These are phyloP conservation scores for Didymella sp. DNA, from an alignment of 2,329 filamentous ascomycete species.

Conservation along the genomic window DNA sequence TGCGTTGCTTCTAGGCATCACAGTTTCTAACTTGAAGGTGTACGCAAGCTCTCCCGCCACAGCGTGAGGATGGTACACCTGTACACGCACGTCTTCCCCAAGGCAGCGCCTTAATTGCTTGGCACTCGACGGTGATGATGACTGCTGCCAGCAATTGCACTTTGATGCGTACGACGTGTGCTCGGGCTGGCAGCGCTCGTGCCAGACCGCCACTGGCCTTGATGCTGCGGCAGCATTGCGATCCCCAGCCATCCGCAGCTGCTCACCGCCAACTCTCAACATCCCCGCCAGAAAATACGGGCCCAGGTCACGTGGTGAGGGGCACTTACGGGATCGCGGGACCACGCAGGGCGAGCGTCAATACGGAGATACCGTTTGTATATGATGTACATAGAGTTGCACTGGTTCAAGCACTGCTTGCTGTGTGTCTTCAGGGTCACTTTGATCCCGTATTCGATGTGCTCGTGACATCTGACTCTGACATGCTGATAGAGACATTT, in stretches of 20 bases:
- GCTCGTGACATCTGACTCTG: background rate
- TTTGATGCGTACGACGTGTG: conserved; percentile 33
- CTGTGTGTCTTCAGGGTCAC: background rate
- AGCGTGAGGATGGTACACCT: conserved; percentile 29
- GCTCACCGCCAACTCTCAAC: conserved; percentile 47
- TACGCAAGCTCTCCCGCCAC: conserved; percentile 50
- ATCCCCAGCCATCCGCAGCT: conserved; percentile 43
- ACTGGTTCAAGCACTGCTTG: background rate
- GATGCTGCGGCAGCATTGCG: conserved; percentile 22
- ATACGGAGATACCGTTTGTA: conserved; percentile 1
- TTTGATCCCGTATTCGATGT: too few species aligned
- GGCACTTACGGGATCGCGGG: conserved; percentile 27
- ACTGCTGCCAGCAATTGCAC: conserved; percentile 13
- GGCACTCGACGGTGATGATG: conserved; percentile 19
- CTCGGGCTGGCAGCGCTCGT: conserved; percentile 27
- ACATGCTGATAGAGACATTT: conserved; percentile 18
- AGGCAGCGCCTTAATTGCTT: conserved; percentile 43
- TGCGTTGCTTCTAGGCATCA: conserved; percentile 23
- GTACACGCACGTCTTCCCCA: conserved; percentile 24
- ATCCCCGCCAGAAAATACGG: conserved; percentile 23
- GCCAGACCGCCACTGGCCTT: conserved; percentile 27
- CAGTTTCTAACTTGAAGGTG: conserved; percentile 19
- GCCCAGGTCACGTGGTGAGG: conserved; percentile 44
- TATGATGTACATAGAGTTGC: background rate
- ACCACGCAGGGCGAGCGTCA: conserved; percentile 14